Conservation (phyloP, 148 eudicot genomes). For the Hydrangea macrophylla region DNA sequence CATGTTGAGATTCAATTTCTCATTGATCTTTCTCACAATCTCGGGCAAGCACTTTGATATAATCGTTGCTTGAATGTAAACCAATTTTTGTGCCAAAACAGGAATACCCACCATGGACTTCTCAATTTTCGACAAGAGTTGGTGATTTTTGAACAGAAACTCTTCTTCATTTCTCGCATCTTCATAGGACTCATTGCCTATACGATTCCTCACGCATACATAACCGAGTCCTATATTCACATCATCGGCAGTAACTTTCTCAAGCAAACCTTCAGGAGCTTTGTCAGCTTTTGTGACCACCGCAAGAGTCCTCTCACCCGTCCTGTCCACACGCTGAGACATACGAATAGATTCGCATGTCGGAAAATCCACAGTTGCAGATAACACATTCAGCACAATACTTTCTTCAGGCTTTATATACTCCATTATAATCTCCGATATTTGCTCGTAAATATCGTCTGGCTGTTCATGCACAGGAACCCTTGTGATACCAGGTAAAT, state of each 20-base stretch:
- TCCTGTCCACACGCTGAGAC: too few species aligned
- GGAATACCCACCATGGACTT: slow-evolving; percentile 56
- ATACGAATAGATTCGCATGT: too few species aligned
- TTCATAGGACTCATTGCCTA: slow-evolving; percentile 19
- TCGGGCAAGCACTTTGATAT: slow-evolving; percentile 47
- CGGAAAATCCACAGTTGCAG: too few species aligned
- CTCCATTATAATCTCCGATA: slow-evolving; percentile 38
- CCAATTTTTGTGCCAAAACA: slow-evolving; percentile 49
- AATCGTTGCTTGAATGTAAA: slow-evolving; percentile 45
- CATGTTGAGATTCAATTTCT: slow-evolving; percentile 25
- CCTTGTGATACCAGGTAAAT: slow-evolving; percentile 49
- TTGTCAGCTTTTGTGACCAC: too few species aligned
- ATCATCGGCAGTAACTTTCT: too few species aligned
- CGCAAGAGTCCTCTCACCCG: too few species aligned
- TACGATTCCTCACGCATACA: too few species aligned
- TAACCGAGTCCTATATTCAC: too few species aligned
- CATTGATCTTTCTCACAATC: slow-evolving; percentile 50
- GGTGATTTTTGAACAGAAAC: slow-evolving; percentile 10
- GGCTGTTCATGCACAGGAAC: slow-evolving; percentile 49
- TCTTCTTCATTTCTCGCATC: slow-evolving; percentile 17
- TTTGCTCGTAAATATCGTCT: slow-evolving; percentile 47
- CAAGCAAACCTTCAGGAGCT: too few species aligned
- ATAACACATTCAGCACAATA: slow-evolving; percentile 25
- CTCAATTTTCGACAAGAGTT: not conserved
- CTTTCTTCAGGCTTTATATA: slow-evolving; percentile 29